Conservation (phyloP, 257 asterid genomes). For the Ligustrum vulgare region DNA sequence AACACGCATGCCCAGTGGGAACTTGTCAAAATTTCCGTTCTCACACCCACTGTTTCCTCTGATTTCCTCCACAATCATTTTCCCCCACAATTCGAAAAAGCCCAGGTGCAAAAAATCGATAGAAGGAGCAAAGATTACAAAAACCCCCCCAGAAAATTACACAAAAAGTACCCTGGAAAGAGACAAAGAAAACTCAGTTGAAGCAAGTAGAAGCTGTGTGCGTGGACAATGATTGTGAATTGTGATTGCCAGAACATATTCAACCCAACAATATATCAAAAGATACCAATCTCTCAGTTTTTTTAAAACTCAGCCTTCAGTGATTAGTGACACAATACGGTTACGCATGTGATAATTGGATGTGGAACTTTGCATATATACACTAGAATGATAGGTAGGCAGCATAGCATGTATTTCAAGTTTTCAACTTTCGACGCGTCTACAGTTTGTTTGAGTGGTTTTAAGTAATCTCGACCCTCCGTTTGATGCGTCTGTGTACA, state of each 20-base stretch:
- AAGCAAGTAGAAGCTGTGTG: conserved; percentile 33
- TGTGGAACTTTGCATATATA: neutral
- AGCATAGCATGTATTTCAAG: too few species aligned
- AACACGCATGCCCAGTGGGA: conserved; percentile 85
- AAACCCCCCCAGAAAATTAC: conserved; percentile 17
- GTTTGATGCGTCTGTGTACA: neutral
- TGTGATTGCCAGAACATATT: conserved; percentile 51
- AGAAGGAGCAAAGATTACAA: conserved; percentile 29
- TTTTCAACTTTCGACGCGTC: neutral
- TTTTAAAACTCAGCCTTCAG: neutral
- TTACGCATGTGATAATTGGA: neutral
- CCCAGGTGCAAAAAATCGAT: conserved; percentile 28
- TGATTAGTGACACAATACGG: neutral
- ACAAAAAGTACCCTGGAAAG: conserved; percentile 24
- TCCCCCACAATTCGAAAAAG: conserved; percentile 19
- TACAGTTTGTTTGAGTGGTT: neutral
- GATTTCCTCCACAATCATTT: conserved; percentile 69
- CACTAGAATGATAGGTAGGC: too few species aligned
- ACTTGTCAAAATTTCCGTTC: conserved; percentile 42
- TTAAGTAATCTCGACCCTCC: neutral
- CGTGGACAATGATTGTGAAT: conserved; percentile 64
- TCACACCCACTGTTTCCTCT: conserved; percentile 34
- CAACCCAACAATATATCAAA: conserved; percentile 60
- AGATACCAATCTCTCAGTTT: conserved; percentile 33
- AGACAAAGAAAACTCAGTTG: conserved; percentile 26